Conservation (phyloP, 331 rosid species). For the Acacia pycnantha region DNA sequence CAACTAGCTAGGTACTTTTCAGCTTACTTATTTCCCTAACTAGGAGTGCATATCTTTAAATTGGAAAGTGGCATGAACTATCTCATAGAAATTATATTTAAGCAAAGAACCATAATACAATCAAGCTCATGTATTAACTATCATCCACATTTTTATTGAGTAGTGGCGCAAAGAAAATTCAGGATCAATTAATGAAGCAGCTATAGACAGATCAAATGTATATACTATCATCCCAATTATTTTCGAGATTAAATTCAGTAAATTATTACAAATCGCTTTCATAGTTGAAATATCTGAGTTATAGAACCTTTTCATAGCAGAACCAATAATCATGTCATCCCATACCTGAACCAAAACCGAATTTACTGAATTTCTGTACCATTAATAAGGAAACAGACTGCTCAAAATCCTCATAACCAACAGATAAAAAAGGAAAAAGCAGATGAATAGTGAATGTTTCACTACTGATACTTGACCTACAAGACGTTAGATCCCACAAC, state of each 20-base stretch:
- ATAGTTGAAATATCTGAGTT: too few relatives aligned
- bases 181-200: neutral
- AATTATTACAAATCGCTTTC: neutral
- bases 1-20: neutral
- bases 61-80: neutral
- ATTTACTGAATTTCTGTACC: conserved; percentile 19
- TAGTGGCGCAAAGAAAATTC: neutral
- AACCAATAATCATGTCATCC: conserved; percentile 85
- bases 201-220: neutral
- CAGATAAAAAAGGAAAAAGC: conserved; percentile 17
- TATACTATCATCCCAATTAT: neutral
- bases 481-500: conserved; percentile 11
- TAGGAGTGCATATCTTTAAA: conserved; percentile 6
- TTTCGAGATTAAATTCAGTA: neutral
- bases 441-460: neutral
- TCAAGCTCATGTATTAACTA: neutral
- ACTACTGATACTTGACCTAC: neutral
- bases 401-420: conserved; percentile 4
- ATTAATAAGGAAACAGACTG: neutral
- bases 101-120: neutral
- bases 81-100: neutral
- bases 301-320: conserved; percentile 60
- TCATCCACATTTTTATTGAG: neutral
- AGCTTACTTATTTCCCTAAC: conserved; percentile 8
- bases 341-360: conserved; percentile 65